Base-by-base conservation (phyloP, 495 filamentous ascomycete genomes). In the Astrothelium subdiscretum region DNA sequence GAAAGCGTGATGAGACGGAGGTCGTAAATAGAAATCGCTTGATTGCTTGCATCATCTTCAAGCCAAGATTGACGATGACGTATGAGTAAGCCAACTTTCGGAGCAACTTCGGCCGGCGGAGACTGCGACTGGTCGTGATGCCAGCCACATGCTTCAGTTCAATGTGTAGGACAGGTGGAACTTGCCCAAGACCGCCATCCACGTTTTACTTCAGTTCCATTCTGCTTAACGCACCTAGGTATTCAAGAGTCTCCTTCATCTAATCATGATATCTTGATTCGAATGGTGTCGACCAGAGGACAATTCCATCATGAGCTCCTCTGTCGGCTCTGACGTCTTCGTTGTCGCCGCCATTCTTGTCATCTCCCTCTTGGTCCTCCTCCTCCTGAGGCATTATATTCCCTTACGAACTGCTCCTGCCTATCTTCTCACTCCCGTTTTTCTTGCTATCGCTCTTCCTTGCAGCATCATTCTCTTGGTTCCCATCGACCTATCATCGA, bases 401-500 rank as follows among this genome's bases (percentile, higher is more conserved):
- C 92, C 91, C 3, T 81, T 97, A 24, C 91, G 94, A 61, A 85
- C 87, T 29, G 96, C 94, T 0, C 92, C 94, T 0, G 88, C 88
- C 63, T 97, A 92, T 73, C 80, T 97, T n/a, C 80, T 90, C 59
- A 82, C 96, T 0, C 91, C 94, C 40, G 85, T 97, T 60, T 97
- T 98, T 73, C 87, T 98, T 66, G 89, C 91, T 32, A 79, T 98
- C 71, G 89, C 90, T 58, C 85, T 98, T 24, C 95, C 94, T 13
- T 89, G 90, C 59, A 92, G 88, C 72, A 92, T 97, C 66, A 86
- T 97, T n/a, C 79, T 98, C 22, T 80, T 98, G 24, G 91, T 98
- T 0, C 94, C 94, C 3, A 97, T 98, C 67, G 94, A 98, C 76
- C 83, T 98, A 64, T 90, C 94, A 2, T 96, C 91, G 2, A 92